Conservation (phyloP, 1,139 yeast genomes). For the Blastobotrys buckinghamii region DNA sequence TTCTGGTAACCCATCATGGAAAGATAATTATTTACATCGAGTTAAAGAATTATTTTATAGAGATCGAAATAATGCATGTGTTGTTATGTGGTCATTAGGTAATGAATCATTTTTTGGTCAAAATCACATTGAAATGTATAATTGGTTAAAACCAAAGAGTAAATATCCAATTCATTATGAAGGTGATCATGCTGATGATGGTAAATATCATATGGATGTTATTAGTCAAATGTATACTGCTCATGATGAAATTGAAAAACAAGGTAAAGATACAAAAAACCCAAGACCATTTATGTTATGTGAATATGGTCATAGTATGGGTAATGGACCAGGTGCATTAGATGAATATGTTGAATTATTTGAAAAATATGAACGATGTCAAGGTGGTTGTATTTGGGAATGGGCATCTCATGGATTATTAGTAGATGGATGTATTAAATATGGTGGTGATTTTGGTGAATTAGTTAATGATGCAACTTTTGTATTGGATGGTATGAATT, state of each 20-base stretch:
- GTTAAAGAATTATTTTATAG: conserved; percentile 32
- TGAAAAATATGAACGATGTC: conserved; percentile 29
- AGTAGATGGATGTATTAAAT: conserved; percentile 12
- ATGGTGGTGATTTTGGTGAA: conserved; percentile 38
- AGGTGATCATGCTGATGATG: conserved; percentile 12
- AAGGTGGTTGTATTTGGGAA: conserved; percentile 39
- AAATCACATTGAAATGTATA: conserved; percentile 33
- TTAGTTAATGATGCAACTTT: conserved; percentile 34
- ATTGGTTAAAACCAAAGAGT: conserved; percentile 24
- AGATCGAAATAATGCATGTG: conserved; percentile 34
- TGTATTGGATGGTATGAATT: conserved; percentile 36
- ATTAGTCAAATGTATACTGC: conserved; percentile 34
- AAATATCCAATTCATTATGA: conserved; percentile 35
- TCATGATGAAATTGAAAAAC: conserved; percentile 24
- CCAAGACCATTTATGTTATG: conserved; percentile 34
- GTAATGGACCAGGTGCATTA: conserved; percentile 37
- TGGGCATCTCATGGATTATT: conserved; percentile 38
- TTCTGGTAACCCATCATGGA: conserved; percentile 33
- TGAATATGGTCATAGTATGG: conserved; percentile 39
- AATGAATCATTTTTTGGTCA: conserved; percentile 35
- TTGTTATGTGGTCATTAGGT: conserved; percentile 38
- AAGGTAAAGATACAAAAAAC: conserved; percentile 19
- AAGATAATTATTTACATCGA: conserved; percentile 34
- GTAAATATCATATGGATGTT: conserved; percentile 24
- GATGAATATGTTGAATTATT: conserved; percentile 34